Percentiles rank a stretch among this genome's conserved stretches.
Conservation (phyloP, 1,284 basidiomycete species). For the Ustilago loliicola region DNA sequence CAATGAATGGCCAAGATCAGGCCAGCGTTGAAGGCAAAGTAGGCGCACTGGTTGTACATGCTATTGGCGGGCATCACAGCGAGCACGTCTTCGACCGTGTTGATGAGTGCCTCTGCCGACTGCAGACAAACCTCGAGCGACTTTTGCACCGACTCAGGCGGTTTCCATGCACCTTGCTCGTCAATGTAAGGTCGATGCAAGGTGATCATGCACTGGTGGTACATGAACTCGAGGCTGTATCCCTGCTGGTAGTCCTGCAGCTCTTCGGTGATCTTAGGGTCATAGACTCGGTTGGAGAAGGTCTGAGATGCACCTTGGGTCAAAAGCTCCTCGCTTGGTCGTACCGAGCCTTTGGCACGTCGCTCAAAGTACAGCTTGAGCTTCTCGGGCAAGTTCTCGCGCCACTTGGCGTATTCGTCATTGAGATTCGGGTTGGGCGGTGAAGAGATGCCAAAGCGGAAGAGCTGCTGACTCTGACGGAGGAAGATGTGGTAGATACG, state of each 20-base stretch:
- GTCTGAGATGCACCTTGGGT: slow-evolving; percentile 32
- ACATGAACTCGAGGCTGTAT: slow-evolving; percentile 56
- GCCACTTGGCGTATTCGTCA: slow-evolving; percentile 53
- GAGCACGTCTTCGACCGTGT: slow-evolving; percentile 51
- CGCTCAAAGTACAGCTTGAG: slow-evolving; percentile 50
- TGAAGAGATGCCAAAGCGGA: slow-evolving; percentile 57
- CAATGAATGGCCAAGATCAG: slow-evolving; percentile 57
- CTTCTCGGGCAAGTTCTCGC: slow-evolving; percentile 47
- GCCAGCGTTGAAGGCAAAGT: slow-evolving; percentile 60
- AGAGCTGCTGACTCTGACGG: slow-evolving; percentile 54
- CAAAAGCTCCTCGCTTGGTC: slow-evolving; percentile 36
- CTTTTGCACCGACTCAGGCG: slow-evolving; percentile 55
- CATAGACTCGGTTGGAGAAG: slow-evolving; percentile 40
- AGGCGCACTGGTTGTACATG: slow-evolving; percentile 56
- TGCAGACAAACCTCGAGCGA: slow-evolving; percentile 56
- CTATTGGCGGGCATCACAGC: slow-evolving; percentile 41
- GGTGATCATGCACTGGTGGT: slow-evolving; percentile 54
- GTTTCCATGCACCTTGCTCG: slow-evolving; percentile 56
- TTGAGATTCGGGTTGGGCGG: slow-evolving; percentile 46
- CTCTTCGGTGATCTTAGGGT: slow-evolving; percentile 47
- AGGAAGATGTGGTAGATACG: slow-evolving; percentile 55
- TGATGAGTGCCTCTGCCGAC: slow-evolving; percentile 54
- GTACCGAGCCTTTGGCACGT: slow-evolving; percentile 37
- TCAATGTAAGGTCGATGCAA: slow-evolving; percentile 62
- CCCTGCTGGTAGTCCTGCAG: slow-evolving; percentile 54